phyloP scores from a whole-genome alignment of 2,329 filamentous ascomycete genomes.

The Aspergillus hiratsukae region DNA sequence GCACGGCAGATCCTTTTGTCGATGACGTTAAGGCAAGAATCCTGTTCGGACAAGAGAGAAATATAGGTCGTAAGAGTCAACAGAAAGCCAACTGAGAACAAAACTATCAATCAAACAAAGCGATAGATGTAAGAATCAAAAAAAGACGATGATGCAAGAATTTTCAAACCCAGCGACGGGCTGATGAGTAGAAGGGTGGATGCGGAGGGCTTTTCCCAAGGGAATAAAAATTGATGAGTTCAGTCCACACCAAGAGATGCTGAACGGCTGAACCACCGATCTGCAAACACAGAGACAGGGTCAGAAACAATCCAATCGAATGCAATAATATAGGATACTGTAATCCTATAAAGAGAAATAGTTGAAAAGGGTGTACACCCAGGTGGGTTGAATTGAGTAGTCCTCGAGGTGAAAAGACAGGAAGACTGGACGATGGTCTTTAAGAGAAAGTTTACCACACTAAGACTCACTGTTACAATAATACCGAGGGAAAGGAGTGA shows the following conservation, averaged over 20 bases:
- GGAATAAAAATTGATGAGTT: background rate
- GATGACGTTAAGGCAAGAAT: slow-evolving; percentile 8
- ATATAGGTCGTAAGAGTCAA: slow-evolving; percentile 4
- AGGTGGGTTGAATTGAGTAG: slow-evolving; percentile 11
- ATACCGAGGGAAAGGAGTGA: background rate
- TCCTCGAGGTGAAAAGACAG: slow-evolving; percentile 1
- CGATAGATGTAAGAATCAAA: background rate
- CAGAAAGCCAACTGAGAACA: background rate
- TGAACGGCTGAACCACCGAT: background rate
- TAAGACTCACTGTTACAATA: background rate
- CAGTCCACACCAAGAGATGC: background rate
- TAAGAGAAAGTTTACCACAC: background rate
- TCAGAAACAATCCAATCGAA: background rate
- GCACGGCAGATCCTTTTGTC: slow-evolving; percentile 8
- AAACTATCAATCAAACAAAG: background rate
- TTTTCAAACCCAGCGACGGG: background rate
- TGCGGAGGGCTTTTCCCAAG: background rate
- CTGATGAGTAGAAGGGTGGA: background rate
- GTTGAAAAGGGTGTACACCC: background rate
- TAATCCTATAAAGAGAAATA: slow-evolving; percentile 2
- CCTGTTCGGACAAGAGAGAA: background rate
- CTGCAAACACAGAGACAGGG: background rate
- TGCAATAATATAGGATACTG: slow-evolving; percentile 4
- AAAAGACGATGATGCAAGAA: background rate
- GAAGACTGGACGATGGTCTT: slow-evolving; percentile 2